Evolutionary conservation across 2,329 filamentous ascomycete species (phyloP), one percentile per base, ranked within the genome.

Genomic region (Fusarium sp.): DNA sequence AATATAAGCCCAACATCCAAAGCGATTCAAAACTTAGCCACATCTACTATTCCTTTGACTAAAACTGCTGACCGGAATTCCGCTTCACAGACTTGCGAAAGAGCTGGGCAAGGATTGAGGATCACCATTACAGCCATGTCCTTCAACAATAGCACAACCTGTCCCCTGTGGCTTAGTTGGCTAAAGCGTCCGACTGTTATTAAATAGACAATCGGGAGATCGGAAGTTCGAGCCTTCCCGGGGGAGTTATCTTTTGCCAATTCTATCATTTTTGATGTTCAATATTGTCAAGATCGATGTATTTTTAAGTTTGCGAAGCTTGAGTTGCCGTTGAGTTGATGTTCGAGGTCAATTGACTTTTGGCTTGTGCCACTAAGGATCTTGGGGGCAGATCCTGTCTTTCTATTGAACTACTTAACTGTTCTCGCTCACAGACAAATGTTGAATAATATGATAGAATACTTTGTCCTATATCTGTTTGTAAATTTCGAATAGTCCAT

Each of bases 141-240:
- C 2, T 25, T 3, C 3, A 68, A 63, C 57, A 68, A 11, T 15
- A 47, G 35, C 22, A 35, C 41, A 46, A 58, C 27, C 25, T 53
- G 27, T 74, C 71, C 71, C 71, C 68, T 74, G 71, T 73, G 71
- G 71, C 71, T 73, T 73, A 73, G 71, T 74, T 73, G 71, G 71
- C 68, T 72, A 73, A 73, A 73, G 71, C 71, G 71, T 73, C 71
- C 71, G 71, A 73, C 71, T 73, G 71, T 73, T 73, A 73, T 65
- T 69, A 5, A 60, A 49, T 62, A 74, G 72, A 73, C 72, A 74
- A 77, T 77, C 75, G 74, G 72, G 74, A 77, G 75, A 76, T 77
- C 75, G 73, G 71, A 75, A 77, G 75, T 77, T 77, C 75, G 75
- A 77, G 68, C 75, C 75, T 77, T 77, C 70, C 75, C 75, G 75